Conservation (phyloP, 306 rosid species). For the Macrotyloma uniflorum region DNA sequence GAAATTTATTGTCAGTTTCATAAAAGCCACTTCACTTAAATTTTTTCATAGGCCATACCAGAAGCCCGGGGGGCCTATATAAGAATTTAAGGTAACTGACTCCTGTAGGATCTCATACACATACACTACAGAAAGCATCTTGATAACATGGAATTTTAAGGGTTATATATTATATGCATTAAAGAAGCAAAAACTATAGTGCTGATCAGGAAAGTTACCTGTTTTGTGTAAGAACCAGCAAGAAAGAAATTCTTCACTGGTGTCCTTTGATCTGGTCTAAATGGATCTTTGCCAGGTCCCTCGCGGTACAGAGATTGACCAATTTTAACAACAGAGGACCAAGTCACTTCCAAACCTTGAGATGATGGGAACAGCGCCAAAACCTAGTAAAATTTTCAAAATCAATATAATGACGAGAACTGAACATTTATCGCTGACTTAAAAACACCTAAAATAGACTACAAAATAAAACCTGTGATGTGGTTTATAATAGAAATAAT, state of each 20-base stretch:
- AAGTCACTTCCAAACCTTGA: constrained; percentile 92
- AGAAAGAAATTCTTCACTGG: constrained; percentile 93
- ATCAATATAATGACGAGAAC: not conserved
- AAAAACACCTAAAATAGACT: not conserved
- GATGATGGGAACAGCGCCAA: constrained; percentile 84
- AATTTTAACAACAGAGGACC: constrained; percentile 98
- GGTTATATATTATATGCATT: not conserved
- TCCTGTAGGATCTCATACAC: not conserved
- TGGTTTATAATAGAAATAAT: not conserved
- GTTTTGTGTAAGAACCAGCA: constrained; percentile 94
- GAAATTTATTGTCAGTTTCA: not conserved
- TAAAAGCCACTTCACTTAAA: constrained; percentile 11
- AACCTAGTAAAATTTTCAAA: constrained; percentile 52
- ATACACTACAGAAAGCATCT: not conserved
- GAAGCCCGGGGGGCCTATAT: constrained; percentile 9
- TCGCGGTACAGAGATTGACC: constrained; percentile 96
- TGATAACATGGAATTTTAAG: constrained; percentile 17
- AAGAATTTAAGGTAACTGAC: not conserved
- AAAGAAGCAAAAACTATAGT: constrained; percentile 10
- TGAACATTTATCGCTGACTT: not conserved
- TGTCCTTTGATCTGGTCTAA: constrained; percentile 95
- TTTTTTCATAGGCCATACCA: constrained; percentile 18
- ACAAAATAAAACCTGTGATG: constrained; percentile 4
- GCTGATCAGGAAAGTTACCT: constrained; percentile 47
- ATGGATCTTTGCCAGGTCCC: constrained; percentile 97